Base-by-base conservation (phyloP, 768 basidiomycete genomes). In the Suillus decipiens region DNA sequence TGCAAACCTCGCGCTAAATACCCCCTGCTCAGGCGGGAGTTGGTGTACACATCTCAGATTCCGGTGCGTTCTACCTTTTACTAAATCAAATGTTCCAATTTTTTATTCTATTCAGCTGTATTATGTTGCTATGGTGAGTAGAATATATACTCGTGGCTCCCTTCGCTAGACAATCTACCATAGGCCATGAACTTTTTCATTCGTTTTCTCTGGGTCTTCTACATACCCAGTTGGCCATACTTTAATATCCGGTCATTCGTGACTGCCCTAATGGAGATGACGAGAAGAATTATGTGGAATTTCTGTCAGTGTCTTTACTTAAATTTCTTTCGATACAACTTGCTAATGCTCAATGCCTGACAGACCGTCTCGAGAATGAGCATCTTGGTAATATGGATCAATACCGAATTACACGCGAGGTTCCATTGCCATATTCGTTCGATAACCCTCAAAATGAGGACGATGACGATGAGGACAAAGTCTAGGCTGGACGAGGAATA, bases 311-410 rank as follows among this genome's bases (percentile, higher is more conserved):
- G 37, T 42, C 19, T 45, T 51, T 17, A 58, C 14, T 45, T 53
- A 7, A 61, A 17, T 11, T 42, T 36, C 50, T 41, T 45, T 39
- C 28, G 19, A 22, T 12, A 5, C 22, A 24, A 10, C 39, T 61
- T 22, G 36, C 22, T 19, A n/a, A 63, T 19, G 31, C 61, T 65
- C 2, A 39, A 28, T 14, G 39, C 39, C 8, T 53, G 37, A 19
- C 67, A 92, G 89, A 85, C 75, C 91, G 92, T 67, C 76, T 93
- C 47, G 92, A 96, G 74, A 95, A 92, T 76, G 95, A 97, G 76
- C 95, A 97, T 67, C 77, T 96, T 33, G 92, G 92, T 80, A 97
- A 97, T 73, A 86, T 92, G 75, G 93, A 93, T 81, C 93, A 95
- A 69, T 96, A 93, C 73, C 92, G 95, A 28, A 86, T 92, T 48